Percentiles rank a stretch among this genome's conserved stretches.
phyloP scores from a whole-genome alignment of 2,329 filamentous ascomycete species.

The Zelopaecilomyces penicillatus region DNA sequence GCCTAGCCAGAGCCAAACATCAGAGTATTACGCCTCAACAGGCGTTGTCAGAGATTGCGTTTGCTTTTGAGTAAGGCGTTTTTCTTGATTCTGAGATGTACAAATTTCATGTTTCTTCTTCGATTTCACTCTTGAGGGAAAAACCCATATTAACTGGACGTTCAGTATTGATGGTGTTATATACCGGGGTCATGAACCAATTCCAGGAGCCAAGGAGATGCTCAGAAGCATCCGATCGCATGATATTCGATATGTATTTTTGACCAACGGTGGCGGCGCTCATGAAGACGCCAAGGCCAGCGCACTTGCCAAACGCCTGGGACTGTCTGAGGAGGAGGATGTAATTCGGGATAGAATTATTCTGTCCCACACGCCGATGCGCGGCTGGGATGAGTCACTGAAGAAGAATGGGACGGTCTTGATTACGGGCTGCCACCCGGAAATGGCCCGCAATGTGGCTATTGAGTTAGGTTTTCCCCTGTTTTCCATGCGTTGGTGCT shows the following conservation, averaged over 20 bases:
- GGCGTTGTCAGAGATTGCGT: constrained; percentile 25
- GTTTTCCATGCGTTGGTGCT: constrained; percentile 4
- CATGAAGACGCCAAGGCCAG: constrained; percentile 47
- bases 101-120: neutral
- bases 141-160: neutral
- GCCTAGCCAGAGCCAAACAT: neutral
- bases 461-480: constrained; percentile 39
- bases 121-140: too few species aligned
- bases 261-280: constrained; percentile 92
- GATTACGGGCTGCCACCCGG: constrained; percentile 62
- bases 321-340: constrained; percentile 23
- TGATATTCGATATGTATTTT: constrained; percentile 80
- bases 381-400: constrained; percentile 40
- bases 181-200: constrained; percentile 67
- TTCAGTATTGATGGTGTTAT: constrained; percentile 84
- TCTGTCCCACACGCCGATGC: constrained; percentile 85
- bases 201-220: constrained; percentile 69
- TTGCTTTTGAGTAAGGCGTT: constrained; percentile 29
- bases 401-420: constrained; percentile 49
- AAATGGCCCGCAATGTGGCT: constrained; percentile 63
- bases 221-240: constrained; percentile 65
- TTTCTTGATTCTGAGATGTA: neutral
- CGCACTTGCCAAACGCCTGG: constrained; percentile 25
- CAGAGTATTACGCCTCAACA: constrained; percentile 13
- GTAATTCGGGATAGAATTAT: constrained; percentile 37